Evolutionary conservation across 192 early-diverging fungal species (phyloP).

Genomic region (Linnemannia elongata): DNA sequence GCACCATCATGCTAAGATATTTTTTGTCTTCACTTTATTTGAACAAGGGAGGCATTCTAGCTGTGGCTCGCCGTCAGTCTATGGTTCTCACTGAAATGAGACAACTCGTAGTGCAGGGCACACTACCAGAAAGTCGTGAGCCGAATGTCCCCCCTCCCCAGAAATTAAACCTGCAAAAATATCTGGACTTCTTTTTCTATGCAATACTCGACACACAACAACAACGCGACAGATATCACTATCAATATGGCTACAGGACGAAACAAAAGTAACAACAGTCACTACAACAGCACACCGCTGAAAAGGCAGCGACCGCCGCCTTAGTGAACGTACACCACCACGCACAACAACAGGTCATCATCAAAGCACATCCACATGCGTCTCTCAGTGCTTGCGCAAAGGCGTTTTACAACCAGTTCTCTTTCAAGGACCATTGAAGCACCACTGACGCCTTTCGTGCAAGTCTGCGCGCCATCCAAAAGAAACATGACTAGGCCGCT

Average conservation of each 20-base stretch:
- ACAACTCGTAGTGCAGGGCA: conserved; percentile 1
- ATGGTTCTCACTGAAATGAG: neutral
- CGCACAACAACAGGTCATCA: neutral
- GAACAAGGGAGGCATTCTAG: neutral
- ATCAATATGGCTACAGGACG: neutral
- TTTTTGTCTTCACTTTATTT: neutral
- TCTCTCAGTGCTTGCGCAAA: neutral
- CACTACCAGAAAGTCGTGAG: neutral
- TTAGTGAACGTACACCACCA: neutral
- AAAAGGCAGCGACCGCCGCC: neutral
- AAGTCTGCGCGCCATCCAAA: neutral
- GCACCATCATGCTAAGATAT: too few species aligned
- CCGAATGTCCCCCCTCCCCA: neutral
- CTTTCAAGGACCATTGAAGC: neutral
- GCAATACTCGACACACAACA: neutral
- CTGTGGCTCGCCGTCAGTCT: conserved; percentile 1
- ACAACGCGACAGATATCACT: neutral
- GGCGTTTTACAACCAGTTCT: neutral
- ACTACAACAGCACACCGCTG: too few species aligned
- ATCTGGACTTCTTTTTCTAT: too few species aligned
- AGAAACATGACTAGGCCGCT: neutral
- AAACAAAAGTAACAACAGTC: neutral
- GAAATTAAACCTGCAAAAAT: too few species aligned
- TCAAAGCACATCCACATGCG: neutral
- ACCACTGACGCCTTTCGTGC: neutral